Conservation (phyloP, 768 basidiomycete species). For the Heimioporus sp. region DNA sequence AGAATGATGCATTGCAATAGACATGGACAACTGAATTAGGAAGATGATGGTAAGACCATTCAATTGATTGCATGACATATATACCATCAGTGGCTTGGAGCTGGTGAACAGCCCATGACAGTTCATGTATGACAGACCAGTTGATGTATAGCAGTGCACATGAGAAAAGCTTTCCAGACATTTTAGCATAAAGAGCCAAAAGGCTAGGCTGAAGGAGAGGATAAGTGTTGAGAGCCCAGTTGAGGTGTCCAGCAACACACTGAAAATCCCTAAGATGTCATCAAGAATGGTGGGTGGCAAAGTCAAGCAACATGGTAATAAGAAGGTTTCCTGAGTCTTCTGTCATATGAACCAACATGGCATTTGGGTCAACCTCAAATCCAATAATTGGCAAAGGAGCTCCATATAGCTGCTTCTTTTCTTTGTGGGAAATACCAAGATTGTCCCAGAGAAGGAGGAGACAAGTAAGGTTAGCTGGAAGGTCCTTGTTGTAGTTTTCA, state of each 20-base stretch:
- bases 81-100: no score
- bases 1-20: constrained; percentile 25
- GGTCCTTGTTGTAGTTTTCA: background rate
- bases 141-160: constrained; percentile 3
- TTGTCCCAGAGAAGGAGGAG: constrained; percentile 32
- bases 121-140: no score
- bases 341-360: constrained; percentile 18
- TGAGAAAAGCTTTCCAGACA: constrained; percentile 18
- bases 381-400: constrained; percentile 28
- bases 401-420: background rate
- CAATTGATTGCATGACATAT: no score
- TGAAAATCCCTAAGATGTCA: constrained; percentile 25
- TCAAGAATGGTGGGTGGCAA: constrained; percentile 1
- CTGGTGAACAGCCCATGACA: no score
- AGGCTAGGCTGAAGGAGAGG: no score
- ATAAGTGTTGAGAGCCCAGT: constrained; percentile 3
- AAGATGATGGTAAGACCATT: no score
- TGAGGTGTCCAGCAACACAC: constrained; percentile 34
- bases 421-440: constrained; percentile 28
- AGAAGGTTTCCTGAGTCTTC: constrained; percentile 14
- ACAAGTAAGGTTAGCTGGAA: background rate
- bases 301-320: constrained; percentile 5
- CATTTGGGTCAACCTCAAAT: constrained; percentile 30
- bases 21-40: no score
- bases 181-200: constrained; percentile 33